Base-by-base conservation (phyloP, 169 alveolate species). In the Plasmodium vinckei region DNA sequence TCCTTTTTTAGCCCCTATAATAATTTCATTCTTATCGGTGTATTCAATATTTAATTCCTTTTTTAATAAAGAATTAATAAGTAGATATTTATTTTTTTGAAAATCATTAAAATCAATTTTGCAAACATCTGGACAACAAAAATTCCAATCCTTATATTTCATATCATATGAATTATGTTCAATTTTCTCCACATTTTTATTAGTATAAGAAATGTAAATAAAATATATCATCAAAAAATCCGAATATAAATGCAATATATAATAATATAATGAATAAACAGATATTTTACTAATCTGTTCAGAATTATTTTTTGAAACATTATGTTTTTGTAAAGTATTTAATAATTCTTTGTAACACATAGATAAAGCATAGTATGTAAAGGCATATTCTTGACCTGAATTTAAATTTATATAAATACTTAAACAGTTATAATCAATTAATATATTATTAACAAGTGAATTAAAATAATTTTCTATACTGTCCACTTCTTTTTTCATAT, bases 281-380 rank as follows among this genome's bases (percentile, higher is more conserved):
- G 39, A 19, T 70, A 56, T 70, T 19, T 23, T 86, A n/a, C 19
- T 57, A 21, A 69, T 61, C 23, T 70, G 33, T 69, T 23, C 54
- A 68, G n/a, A 23, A 70, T 53, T 59, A 69, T 59, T 19, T 59
- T 68, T 86, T 9, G 19, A 12, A 33, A 33, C 5, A 33, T 33
- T 33, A 9, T 72, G 53, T 17, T 53, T 60, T 33, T 69, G 73
- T 39, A 86, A 51, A 27, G 39, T 68, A 42, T 19, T 39, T 49
- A 87, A 57, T 64, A 86, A 59, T 69, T 86, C 87, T 27, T 86
- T 68, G 21, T 42, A 86, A 61, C 87, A 86, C 21, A 86, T 10
- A n/a, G 91, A 86, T 68, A 69, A 44, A 15, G 47, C 91, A 72
- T 86, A 86, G 59, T 86, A 86, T n/a, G 91, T 69, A 60, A 70